Conservation (phyloP, 805 yeast genomes). For the Metschnikowia arizonensis region DNA sequence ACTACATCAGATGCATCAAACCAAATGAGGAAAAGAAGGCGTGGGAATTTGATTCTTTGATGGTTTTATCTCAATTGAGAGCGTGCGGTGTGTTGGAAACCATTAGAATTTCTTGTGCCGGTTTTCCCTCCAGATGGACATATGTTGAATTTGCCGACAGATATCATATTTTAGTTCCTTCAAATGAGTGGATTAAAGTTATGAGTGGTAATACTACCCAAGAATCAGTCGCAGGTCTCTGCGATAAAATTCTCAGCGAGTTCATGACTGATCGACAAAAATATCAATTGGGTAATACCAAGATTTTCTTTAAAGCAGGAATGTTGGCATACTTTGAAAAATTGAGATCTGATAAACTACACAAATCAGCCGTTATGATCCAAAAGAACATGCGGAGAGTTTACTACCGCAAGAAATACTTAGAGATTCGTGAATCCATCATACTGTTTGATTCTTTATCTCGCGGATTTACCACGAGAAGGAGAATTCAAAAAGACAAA, state of each 20-base stretch:
- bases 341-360: conserved; percentile 72
- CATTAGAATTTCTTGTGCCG: conserved; percentile 93
- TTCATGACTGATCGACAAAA: conserved; percentile 64
- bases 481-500: conserved; percentile 48
- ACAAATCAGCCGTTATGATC: conserved; percentile 72
- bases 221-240: conserved; percentile 57
- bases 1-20: conserved; percentile 94
- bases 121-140: conserved; percentile 95
- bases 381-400: conserved; percentile 76
- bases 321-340: conserved; percentile 90
- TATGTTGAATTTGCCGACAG: conserved; percentile 89
- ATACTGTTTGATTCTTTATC: conserved; percentile 53
- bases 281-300: conserved; percentile 88
- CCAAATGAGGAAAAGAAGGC: conserved; percentile 93
- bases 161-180: conserved; percentile 76
- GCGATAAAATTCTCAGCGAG: conserved; percentile 60
- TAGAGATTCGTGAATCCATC: conserved; percentile 52
- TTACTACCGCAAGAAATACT: conserved; percentile 58
- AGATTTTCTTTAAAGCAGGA: conserved; percentile 95
- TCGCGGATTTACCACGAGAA: conserved; percentile 62
- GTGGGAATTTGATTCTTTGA: conserved; percentile 91
- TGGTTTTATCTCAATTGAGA: conserved; percentile 92
- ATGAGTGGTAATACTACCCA: conserved; percentile 49
- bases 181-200: conserved; percentile 62
- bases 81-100: conserved; percentile 99